Evolutionary conservation across 2,329 filamentous ascomycete species (phyloP), one percentile per base, ranked within the genome.

Genomic region (Epichloe festucae): DNA sequence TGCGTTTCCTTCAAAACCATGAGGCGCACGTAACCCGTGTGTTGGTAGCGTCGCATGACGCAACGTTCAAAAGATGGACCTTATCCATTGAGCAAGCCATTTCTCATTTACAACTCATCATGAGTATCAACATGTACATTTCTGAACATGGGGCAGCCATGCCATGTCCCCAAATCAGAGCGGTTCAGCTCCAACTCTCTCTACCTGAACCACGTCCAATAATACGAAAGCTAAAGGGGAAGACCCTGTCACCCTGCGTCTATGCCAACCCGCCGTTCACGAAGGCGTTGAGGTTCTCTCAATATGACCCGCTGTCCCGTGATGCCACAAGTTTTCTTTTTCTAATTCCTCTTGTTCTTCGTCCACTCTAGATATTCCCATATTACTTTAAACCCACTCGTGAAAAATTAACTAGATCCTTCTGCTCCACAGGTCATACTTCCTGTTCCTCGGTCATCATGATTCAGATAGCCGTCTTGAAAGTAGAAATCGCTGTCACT

Each of bases 201-300:
- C 46, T 43, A 43, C 39, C 34, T 15, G 21, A 46, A 50, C 49
- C 49, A 43, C 41, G 31, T 43, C 48, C 42, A 19, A 27, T 45
- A 23, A 41, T 17, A 6, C 21, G 23, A 47, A 46, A 41, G 21
- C 35, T 15, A 17, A 49, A 38, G 31, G n/a, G 27, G 17, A 47
- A 39, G 31, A 49, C 10, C 31, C 31, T 4, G 10, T 27, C 23
- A 8, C 23, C 19, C 36, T 6, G 43, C 41, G 21, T 54, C 46
- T 52, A 50, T 54, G 38, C 50, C 52, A 52, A 50, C 38, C 49
- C 43, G 23, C 36, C 34, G 36, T 27, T 40, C 7, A 27, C 41
- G 2, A 23, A 43, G 5, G n/a, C 36, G 17, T 34, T 23, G 34
- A 52, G 23, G 19, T 19, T 43, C 12, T 27, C 5, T 50, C 35